These are phyloP conservation scores for Tolypocladium amazonense DNA, from an alignment of 2,329 filamentous ascomycete species.

Conservation along the genomic window DNA sequence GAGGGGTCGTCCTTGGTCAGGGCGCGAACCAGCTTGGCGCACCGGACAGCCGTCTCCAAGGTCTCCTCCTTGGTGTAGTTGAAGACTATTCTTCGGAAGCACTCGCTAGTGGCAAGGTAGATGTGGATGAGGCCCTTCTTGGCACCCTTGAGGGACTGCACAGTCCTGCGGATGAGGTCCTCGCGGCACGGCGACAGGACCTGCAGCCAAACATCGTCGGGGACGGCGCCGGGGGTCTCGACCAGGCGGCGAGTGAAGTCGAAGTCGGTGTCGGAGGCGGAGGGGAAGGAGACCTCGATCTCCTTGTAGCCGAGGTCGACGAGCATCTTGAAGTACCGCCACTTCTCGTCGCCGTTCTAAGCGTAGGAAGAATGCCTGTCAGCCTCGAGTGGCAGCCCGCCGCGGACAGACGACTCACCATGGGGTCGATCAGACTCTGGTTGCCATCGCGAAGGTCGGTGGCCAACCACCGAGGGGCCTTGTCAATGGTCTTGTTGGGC, in stretches of 20 bases:
- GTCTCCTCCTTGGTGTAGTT: slow-evolving; percentile 74
- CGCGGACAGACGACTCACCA: slow-evolving; percentile 44
- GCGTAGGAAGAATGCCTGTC: neutral
- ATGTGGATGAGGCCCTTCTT: slow-evolving; percentile 94
- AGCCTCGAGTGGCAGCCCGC: neutral
- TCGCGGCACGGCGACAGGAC: slow-evolving; percentile 86
- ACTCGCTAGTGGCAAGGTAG: slow-evolving; percentile 92
- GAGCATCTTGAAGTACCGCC: slow-evolving; percentile 90
- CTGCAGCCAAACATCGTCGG: slow-evolving; percentile 85
- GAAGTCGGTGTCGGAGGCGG: slow-evolving; percentile 89
- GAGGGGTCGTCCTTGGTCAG: slow-evolving; percentile 73
- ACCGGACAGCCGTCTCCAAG: slow-evolving; percentile 72
- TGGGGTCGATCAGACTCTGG: slow-evolving; percentile 85
- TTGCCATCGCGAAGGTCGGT: slow-evolving; percentile 82
- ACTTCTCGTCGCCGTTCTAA: slow-evolving; percentile 90
- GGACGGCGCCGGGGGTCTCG: slow-evolving; percentile 71
- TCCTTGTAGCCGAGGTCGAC: slow-evolving; percentile 91
- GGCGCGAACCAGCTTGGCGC: slow-evolving; percentile 74
- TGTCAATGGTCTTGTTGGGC: slow-evolving; percentile 73
- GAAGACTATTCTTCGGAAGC: slow-evolving; percentile 88
- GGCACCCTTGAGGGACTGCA: slow-evolving; percentile 77
- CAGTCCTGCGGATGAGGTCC: slow-evolving; percentile 81
- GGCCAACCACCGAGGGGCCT: slow-evolving; percentile 82
- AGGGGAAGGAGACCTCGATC: slow-evolving; percentile 93
- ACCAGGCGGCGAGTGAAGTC: slow-evolving; percentile 85